Evolutionary conservation across 1,284 basidiomycete genomes (phyloP).

Genomic region (Sporisorium exsertum): DNA sequence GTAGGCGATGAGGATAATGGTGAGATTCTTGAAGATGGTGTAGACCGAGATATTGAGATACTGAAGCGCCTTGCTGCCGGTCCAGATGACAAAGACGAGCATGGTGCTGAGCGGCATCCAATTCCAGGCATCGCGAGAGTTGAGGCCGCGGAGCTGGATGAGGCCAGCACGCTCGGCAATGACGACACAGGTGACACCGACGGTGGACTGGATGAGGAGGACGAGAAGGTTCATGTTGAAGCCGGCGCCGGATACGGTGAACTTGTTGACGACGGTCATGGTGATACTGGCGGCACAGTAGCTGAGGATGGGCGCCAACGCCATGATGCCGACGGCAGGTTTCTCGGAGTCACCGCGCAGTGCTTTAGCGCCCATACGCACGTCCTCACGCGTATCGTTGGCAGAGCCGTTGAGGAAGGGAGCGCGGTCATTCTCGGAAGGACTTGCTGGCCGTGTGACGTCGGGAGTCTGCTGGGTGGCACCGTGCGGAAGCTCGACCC

Average conservation of each 20-base stretch:
- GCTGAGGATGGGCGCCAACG: slow-evolving; percentile 82
- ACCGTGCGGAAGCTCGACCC: slow-evolving; percentile 42
- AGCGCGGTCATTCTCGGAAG: slow-evolving; percentile 48
- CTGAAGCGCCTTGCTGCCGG: slow-evolving; percentile 90
- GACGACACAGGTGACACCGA: slow-evolving; percentile 81
- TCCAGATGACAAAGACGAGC: slow-evolving; percentile 95
- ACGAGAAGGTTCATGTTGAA: slow-evolving; percentile 99
- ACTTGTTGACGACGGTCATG: slow-evolving; percentile 99
- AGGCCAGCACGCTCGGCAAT: slow-evolving; percentile 81
- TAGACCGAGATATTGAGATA: slow-evolving; percentile 70
- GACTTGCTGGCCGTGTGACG: slow-evolving; percentile 47
- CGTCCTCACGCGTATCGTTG: slow-evolving; percentile 37
- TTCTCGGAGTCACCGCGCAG: slow-evolving; percentile 29
- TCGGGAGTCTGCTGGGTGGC: slow-evolving; percentile 36
- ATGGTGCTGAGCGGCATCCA: slow-evolving; percentile 96
- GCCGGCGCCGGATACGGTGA: slow-evolving; percentile 89
- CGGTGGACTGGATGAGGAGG: slow-evolving; percentile 84
- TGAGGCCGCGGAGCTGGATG: slow-evolving; percentile 89
- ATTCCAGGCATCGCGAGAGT: slow-evolving; percentile 83
- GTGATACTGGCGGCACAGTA: slow-evolving; percentile 95
- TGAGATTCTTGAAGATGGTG: slow-evolving; percentile 98
- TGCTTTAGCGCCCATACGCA: slow-evolving; percentile 48
- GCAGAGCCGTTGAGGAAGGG: slow-evolving; percentile 42
- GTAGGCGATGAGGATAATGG: slow-evolving; percentile 98
- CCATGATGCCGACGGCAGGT: slow-evolving; percentile 42